A percentile compares a stretch with the other conserved stretches of the same genome.
phyloP scores from a whole-genome alignment of 176 grass and related monocot species.

The Oryza longistaminata region DNA sequence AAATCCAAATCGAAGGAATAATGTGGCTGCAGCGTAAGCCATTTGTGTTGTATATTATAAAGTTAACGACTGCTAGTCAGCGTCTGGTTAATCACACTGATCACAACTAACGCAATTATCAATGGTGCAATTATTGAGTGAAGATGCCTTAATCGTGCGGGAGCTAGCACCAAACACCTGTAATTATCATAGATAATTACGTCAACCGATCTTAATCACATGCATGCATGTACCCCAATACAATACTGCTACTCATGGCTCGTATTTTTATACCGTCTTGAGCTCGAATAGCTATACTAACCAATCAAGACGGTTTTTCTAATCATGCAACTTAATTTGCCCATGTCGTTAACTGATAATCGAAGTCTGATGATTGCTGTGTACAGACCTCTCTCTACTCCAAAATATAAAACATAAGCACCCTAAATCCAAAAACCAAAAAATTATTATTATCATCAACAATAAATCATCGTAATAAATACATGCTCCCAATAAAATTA shows the following conservation, averaged over 20 bases:
- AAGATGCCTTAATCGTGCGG: conserved; percentile 51
- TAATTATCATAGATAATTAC: conserved; percentile 36
- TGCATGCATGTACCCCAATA: conserved; percentile 44
- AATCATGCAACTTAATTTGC: background rate
- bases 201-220: conserved; percentile 34
- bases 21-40: conserved; percentile 15
- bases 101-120: conserved; percentile 29
- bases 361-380: background rate
- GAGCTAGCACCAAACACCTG: conserved; percentile 28
- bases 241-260: background rate
- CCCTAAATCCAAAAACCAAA: no score
- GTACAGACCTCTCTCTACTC: no score
- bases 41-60: conserved; percentile 4
- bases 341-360: background rate
- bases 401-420: no score
- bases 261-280: background rate
- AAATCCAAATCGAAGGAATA: background rate
- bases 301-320: background rate
- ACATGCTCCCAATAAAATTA: no score
- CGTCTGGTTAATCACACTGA: conserved; percentile 27
- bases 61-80: conserved; percentile 21
- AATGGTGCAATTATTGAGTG: conserved; percentile 28
- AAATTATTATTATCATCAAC: no score
- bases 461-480: no score
- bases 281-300: background rate